Percentiles rank a stretch among this genome's conserved stretches.
Evolutionary conservation across 2,329 filamentous ascomycete species (phyloP).

Genomic region (Penicillium digitatum): DNA sequence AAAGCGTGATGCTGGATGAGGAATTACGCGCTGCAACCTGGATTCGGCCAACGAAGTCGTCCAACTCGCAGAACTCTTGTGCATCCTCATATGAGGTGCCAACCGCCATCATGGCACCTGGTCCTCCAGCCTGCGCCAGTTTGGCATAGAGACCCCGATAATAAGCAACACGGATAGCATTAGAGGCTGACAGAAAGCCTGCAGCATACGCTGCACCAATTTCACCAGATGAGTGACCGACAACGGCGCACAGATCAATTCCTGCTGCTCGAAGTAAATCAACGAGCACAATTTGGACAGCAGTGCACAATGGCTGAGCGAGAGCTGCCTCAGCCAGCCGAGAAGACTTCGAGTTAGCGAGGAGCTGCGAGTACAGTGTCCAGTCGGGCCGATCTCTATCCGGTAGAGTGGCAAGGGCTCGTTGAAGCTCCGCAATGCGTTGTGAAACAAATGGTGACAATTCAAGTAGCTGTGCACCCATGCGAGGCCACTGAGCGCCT

Average conservation of each 20-base stretch:
- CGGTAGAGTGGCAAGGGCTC: neutral
- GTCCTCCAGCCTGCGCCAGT: neutral
- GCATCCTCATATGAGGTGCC: no score
- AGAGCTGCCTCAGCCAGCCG: neutral
- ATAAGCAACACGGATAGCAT: constrained; percentile 44
- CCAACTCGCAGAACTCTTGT: no score
- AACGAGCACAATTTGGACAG: neutral
- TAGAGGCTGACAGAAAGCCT: constrained; percentile 36
- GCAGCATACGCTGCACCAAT: constrained; percentile 46
- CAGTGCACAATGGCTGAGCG: neutral
- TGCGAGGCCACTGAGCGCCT: constrained; percentile 19
- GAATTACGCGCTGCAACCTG: neutral
- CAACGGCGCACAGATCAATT: neutral
- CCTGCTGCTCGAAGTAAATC: neutral
- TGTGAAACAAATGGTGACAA: neutral
- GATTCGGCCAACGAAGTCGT: no score
- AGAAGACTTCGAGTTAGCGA: no score
- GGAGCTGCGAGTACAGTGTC: no score
- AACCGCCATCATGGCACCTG: no score
- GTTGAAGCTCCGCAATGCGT: no score
- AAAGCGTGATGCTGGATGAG: neutral
- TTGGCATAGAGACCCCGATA: constrained; percentile 27
- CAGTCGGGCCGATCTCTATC: no score
- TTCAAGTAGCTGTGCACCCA: constrained; percentile 5
- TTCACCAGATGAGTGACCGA: neutral